phyloP scores from a whole-genome alignment of 257 asterid genomes.

The Linderniella brevidens region DNA sequence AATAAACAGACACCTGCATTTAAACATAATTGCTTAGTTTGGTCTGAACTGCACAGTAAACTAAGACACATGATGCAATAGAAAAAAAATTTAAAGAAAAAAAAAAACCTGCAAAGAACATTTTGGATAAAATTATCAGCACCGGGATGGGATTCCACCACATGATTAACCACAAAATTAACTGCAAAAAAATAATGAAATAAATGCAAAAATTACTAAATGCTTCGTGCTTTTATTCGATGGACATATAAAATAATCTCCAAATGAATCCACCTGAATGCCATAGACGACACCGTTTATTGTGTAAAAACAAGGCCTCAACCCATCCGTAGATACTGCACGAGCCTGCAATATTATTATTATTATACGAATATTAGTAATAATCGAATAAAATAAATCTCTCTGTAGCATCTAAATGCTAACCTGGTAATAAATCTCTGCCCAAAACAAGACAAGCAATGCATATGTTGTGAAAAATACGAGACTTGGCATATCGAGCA shows the following conservation, averaged over 20 bases:
- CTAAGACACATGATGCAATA: neutral
- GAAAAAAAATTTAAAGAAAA: neutral
- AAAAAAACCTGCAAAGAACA: constrained; percentile 89
- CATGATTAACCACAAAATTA: constrained; percentile 54
- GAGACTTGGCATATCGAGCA: constrained; percentile 94
- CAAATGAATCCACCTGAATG: constrained; percentile 48
- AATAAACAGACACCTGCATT: constrained; percentile 65
- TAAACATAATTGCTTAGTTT: constrained; percentile 13
- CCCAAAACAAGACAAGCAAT: constrained; percentile 86
- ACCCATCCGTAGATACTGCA: constrained; percentile 87
- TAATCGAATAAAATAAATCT: neutral
- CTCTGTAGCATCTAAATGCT: neutral
- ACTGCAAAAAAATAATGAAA: constrained; percentile 29
- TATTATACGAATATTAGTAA: constrained; percentile 1
- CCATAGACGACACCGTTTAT: constrained; percentile 68
- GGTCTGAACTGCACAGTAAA: constrained; percentile 3
- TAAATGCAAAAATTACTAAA: constrained; percentile 3
- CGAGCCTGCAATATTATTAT: constrained; percentile 55
- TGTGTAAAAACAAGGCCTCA: constrained; percentile 80
- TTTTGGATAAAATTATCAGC: constrained; percentile 53
- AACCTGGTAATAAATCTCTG: constrained; percentile 94
- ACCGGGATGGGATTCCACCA: constrained; percentile 82
- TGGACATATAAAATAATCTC: constrained; percentile 1
- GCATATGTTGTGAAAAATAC: constrained; percentile 96
- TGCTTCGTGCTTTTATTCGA: neutral